Evolutionary conservation across 495 filamentous ascomycete species (phyloP).

Genomic region (Trichocladium uniseriatum): DNA sequence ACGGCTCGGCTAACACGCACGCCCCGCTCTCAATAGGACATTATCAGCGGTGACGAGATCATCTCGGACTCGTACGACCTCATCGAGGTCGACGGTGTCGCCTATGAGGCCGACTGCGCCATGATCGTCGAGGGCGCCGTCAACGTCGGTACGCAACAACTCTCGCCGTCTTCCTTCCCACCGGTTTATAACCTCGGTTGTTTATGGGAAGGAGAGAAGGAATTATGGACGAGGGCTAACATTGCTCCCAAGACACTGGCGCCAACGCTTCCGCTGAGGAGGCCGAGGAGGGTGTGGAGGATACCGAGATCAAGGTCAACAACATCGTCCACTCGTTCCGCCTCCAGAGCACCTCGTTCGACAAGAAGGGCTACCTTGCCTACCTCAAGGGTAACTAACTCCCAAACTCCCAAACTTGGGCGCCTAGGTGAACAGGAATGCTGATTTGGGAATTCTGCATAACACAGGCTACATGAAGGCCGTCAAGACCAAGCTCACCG

Average conservation of each 20-base stretch:
- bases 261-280: conserved; percentile 97
- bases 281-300: conserved; percentile 62
- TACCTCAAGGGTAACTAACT: conserved; percentile 68
- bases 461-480: conserved; percentile 77
- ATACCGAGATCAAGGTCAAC: conserved; percentile 68
- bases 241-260: conserved; percentile 59
- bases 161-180: background rate
- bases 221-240: background rate
- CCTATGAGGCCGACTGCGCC: conserved; percentile 81
- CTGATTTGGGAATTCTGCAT: background rate
- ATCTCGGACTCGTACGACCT: conserved; percentile 87
- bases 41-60: conserved; percentile 85
- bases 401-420: background rate
- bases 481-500: conserved; percentile 60
- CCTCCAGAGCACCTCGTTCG: conserved; percentile 62
- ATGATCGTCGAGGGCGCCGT: conserved; percentile 72
- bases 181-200: too few relatives aligned
- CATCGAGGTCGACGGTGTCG: conserved; percentile 61
- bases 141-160: conserved; percentile 53
- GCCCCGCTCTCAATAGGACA: conserved; percentile 50
- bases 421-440: background rate
- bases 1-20: conserved; percentile 11
- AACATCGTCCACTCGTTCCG: conserved; percentile 92
- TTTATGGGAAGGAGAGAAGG: background rate
- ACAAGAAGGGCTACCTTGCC: conserved; percentile 72